Base-by-base conservation (phyloP, 257 asterid species). In the Fraxinus cuspidata region DNA sequence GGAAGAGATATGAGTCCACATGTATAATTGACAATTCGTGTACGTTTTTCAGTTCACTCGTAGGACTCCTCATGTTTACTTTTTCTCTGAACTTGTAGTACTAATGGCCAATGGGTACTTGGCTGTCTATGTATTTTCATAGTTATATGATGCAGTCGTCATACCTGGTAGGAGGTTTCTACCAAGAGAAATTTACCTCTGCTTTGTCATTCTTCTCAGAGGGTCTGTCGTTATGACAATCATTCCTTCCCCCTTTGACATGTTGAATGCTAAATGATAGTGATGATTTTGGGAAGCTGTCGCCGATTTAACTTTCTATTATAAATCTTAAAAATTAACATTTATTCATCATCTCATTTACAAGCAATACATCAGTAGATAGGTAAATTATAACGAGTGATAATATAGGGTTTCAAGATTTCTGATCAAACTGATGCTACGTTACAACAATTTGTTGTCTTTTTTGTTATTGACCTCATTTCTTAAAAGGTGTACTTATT, bases 361-460 rank as follows among this genome's bases (percentile, higher is more conserved):
- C 25, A 16, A 25, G 67, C 19, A 53, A 10, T 15, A 72, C 56
- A 65, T 67, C 23, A 32, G 32, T 51, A 28, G 18, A 28, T 8
- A 35, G 40, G 49, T 64, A 64, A 77, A 51, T 18, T 72, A 81
- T 25, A 65, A 34, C 12, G 15, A 73, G 21, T 21, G 11, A 42
- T 42, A 44, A 63, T 10, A 32, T 72, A 16, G 27, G 34, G 67
- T 65, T 10, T 44, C 71, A 23, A 10, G 27, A 47, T 11, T 38
- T 56, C 51, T 74, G 42, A 71, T 71, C 60, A 27, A 21, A 72
- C 32, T 65, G 56, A 34, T 79, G 67, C 18, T 42, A 56, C 51
- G 64, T 63, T 63, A 72, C 7, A 37, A 37, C 44, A 66, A 38
- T 5, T 37, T 70, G 31, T 71, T n/a, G 6, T 19, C 8, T 1